Evolutionary conservation across 2,329 filamentous ascomycete genomes (phyloP), one percentile per base, ranked within the genome.

Genomic region (Xylaria sp.): DNA sequence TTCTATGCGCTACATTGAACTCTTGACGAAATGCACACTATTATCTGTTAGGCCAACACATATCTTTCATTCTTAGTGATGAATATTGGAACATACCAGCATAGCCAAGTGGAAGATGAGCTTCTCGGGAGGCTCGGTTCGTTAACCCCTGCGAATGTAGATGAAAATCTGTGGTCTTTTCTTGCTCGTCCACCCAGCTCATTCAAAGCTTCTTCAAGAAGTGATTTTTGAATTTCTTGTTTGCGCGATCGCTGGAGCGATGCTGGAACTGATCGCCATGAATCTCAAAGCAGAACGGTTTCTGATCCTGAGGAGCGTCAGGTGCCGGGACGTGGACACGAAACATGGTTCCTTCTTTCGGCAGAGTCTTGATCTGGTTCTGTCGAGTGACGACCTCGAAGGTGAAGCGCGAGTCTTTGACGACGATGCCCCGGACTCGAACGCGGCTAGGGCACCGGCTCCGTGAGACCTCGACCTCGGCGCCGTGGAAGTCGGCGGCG

Each of bases 281-380:
- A 1, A 98, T 83, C 77, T 98, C 95, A 73, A 97, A 96, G 0
- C 90, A 85, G 74, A 97, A 83, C 0, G 67, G 64, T n/a, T 58
- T 66, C 2, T 68, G 73, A 1, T 53, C 63, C 11, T 47, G 59
- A 10, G 64, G 36, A 0, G 67, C 55, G 0, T 74, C 67, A 25
- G 69, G 22, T 1, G 62, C 67, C 0, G 90, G 88, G 10, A 98
- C 83, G 69, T 88, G 85, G 71, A 98, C 88, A 22, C 89, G 86
- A 74, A 99, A 98, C 20, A 95, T 84, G 0, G 94, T 95, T 44
- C 94, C 90, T 77, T 97, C 94, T 77, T 99, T 99, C 3, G 96
- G 95, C 63, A 98, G 84, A 45, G 88, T 83, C 81, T 96, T 97
- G 49, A 96, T 74, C 71, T 85, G 82, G 79, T 94, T 86, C 72